These are phyloP conservation scores for Diaporthe ampelina DNA, from an alignment of 2,329 filamentous ascomycete genomes.

Conservation along the genomic window DNA sequence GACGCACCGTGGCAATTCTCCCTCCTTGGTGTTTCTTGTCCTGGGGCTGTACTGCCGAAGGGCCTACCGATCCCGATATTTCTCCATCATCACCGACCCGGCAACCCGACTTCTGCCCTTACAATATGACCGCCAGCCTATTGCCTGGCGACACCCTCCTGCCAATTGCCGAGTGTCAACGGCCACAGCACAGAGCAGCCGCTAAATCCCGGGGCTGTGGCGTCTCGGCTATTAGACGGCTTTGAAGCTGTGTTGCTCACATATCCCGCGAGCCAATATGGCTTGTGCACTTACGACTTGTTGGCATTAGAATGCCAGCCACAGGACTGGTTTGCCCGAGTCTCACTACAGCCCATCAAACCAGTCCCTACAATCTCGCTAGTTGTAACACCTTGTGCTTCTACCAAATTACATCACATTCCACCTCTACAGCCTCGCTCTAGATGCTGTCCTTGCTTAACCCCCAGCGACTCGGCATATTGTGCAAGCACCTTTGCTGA, in stretches of 20 bases:
- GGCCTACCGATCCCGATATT: constrained; percentile 8
- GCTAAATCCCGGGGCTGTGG: constrained; percentile 1
- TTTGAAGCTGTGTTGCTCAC: not conserved
- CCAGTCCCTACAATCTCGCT: not conserved
- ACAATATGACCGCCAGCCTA: not conserved
- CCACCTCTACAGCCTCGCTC: not conserved
- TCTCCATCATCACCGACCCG: not conserved
- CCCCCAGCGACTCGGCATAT: not conserved
- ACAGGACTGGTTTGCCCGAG: not conserved
- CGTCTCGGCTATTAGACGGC: not conserved
- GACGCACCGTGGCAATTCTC: not conserved
- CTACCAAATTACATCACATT: not conserved
- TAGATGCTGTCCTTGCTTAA: not conserved
- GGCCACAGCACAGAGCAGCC: not conserved
- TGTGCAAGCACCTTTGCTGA: too few relatives aligned
- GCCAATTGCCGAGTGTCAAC: too few relatives aligned
- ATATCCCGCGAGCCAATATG: too few relatives aligned
- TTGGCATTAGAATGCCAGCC: too few relatives aligned
- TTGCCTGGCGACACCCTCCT: not conserved
- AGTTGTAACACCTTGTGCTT: not conserved
- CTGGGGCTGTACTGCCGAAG: not conserved
- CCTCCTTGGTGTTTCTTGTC: not conserved
- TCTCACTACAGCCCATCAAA: not conserved
- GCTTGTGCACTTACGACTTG: not conserved
- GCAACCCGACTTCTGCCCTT: not conserved